These are phyloP conservation scores for Botrytis fabae DNA, from an alignment of 2,329 filamentous ascomycete genomes.

Conservation along the genomic window DNA sequence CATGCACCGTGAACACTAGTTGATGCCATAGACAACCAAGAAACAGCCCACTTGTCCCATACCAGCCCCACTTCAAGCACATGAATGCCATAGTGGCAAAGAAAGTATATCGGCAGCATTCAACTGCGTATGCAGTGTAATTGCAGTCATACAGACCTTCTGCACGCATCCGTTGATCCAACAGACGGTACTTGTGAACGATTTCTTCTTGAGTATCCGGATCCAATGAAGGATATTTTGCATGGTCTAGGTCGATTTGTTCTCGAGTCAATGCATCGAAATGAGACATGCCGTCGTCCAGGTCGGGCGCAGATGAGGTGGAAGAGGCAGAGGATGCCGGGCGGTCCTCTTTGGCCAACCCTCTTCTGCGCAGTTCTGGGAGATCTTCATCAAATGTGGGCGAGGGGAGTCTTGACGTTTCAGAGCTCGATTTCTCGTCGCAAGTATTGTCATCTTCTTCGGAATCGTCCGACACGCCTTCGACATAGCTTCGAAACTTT, in stretches of 20 bases:
- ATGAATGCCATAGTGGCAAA: slow-evolving; percentile 64
- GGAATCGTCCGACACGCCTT: slow-evolving; percentile 42
- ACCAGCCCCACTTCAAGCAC: slow-evolving; percentile 65
- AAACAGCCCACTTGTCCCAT: slow-evolving; percentile 67
- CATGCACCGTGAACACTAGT: slow-evolving; percentile 88
- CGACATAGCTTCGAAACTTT: slow-evolving; percentile 60
- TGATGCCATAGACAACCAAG: slow-evolving; percentile 92
- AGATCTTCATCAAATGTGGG: slow-evolving; percentile 39
- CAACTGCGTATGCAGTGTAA: slow-evolving; percentile 75
- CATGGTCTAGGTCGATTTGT: slow-evolving; percentile 72
- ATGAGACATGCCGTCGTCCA: slow-evolving; percentile 59
- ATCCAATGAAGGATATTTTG: slow-evolving; percentile 80
- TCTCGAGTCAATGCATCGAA: slow-evolving; percentile 72
- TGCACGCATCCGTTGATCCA: slow-evolving; percentile 69
- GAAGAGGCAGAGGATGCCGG: slow-evolving; percentile 49
- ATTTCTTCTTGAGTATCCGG: slow-evolving; percentile 71
- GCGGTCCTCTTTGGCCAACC: slow-evolving; percentile 22
- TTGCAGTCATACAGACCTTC: slow-evolving; percentile 83
- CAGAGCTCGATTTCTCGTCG: slow-evolving; percentile 35
- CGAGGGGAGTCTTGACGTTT: slow-evolving; percentile 39
- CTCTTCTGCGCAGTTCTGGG: slow-evolving; percentile 31
- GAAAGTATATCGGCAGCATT: slow-evolving; percentile 69
- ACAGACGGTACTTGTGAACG: slow-evolving; percentile 74
- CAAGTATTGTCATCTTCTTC: slow-evolving; percentile 37
- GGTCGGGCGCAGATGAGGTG: slow-evolving; percentile 58